Conservation (phyloP, 2,329 filamentous ascomycete species). For the Huntiella omanensis region DNA sequence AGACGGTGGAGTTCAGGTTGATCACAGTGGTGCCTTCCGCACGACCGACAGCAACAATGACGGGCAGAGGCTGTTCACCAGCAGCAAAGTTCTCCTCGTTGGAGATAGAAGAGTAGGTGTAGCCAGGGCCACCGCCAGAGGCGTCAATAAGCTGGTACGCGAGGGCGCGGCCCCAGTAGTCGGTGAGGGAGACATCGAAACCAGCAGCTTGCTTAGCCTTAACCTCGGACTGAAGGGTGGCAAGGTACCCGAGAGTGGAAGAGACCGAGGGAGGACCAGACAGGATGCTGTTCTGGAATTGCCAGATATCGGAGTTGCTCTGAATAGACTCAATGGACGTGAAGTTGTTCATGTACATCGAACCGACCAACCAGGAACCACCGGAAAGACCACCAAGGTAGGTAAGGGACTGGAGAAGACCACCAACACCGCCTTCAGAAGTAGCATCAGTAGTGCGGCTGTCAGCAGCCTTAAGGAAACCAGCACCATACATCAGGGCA, state of each 20-base stretch:
- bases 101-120: conserved; percentile 59
- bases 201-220: conserved; percentile 22
- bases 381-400: conserved; percentile 70
- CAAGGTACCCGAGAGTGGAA: conserved; percentile 18
- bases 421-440: conserved; percentile 49
- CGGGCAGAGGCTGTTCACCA: conserved; percentile 27
- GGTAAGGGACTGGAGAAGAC: conserved; percentile 61
- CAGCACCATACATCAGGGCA: conserved; percentile 69
- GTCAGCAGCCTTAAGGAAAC: conserved; percentile 64
- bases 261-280: conserved; percentile 17
- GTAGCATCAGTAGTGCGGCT: conserved; percentile 37
- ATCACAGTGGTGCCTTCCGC: conserved; percentile 25
- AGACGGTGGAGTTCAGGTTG: conserved; percentile 38
- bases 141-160: conserved; percentile 71
- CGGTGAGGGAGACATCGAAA: conserved; percentile 50
- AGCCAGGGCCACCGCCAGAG: conserved; percentile 50
- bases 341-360: conserved; percentile 70
- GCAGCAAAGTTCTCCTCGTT: conserved; percentile 24
- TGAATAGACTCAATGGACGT: conserved; percentile 37
- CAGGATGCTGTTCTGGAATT: conserved; percentile 24
- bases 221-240: conserved; percentile 19
- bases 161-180: conserved; percentile 79
- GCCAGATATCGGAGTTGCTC: conserved; percentile 20
- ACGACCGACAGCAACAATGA: conserved; percentile 30
- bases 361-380: conserved; percentile 71